Conservation (phyloP, 202 grass and related monocot genomes). For the Schoenoplectus triqueter region DNA sequence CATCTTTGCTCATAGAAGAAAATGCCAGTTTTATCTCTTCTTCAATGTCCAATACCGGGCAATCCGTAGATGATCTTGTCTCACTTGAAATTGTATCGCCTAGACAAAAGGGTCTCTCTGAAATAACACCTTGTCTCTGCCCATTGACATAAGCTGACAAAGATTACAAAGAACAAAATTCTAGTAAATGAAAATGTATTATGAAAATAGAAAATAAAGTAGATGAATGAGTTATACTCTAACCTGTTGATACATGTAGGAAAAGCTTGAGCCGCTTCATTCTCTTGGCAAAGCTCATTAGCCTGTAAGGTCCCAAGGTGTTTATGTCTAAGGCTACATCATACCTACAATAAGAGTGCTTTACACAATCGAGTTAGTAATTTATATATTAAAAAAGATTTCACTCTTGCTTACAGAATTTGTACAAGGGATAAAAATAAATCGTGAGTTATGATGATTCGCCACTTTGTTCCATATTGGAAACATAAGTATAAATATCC, state of each 20-base stretch:
- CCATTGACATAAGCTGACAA: conserved; percentile 8
- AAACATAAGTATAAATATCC: too few species aligned
- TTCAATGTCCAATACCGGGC: not conserved
- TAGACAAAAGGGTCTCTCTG: not conserved
- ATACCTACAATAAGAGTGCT: not conserved
- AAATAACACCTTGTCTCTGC: not conserved
- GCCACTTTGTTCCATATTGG: too few species aligned
- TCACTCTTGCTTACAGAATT: too few species aligned
- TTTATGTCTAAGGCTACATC: conserved; percentile 2
- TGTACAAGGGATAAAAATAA: too few species aligned
- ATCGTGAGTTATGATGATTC: too few species aligned
- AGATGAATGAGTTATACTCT: not conserved
- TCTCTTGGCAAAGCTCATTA: not conserved
- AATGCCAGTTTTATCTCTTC: not conserved
- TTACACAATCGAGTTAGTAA: not conserved
- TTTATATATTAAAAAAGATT: too few species aligned
- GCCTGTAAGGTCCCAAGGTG: not conserved
- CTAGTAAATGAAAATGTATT: not conserved
- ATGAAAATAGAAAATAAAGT: not conserved
- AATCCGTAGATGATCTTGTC: not conserved
- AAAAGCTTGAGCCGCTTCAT: conserved; percentile 4
- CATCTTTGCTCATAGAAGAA: not conserved
- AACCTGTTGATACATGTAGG: conserved; percentile 4
- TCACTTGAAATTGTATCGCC: not conserved
- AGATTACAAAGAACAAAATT: not conserved